Percentiles rank a stretch among this genome's conserved stretches.
Evolutionary conservation across 1,284 basidiomycete species (phyloP).

Genomic region (Mixia osmundae): DNA sequence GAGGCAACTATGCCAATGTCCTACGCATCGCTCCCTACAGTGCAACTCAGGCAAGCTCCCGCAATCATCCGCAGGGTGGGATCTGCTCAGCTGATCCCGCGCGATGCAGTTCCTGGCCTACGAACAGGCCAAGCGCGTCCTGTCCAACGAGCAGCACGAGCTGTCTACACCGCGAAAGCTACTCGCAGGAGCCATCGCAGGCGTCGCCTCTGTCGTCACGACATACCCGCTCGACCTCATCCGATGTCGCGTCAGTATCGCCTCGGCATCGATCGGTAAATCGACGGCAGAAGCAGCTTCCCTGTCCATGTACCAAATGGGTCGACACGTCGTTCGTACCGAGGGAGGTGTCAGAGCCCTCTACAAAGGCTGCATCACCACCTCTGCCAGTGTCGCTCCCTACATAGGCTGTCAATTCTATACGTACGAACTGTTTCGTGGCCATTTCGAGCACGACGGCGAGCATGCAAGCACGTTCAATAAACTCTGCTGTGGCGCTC

Average conservation of each 20-base stretch:
- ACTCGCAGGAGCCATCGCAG: constrained; percentile 15
- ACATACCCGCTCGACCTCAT: constrained; percentile 23
- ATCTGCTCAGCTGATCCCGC: too few species aligned
- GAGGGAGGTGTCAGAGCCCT: too few species aligned
- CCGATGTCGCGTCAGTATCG: constrained; percentile 20
- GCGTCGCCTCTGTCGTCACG: constrained; percentile 13
- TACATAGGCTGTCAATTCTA: too few species aligned
- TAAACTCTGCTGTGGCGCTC: constrained; percentile 27
- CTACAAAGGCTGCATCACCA: too few species aligned
- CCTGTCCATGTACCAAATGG: too few species aligned
- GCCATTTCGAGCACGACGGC: too few species aligned
- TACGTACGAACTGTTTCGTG: too few species aligned
- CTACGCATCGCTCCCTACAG: constrained; percentile 17
- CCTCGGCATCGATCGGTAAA: constrained; percentile 4
- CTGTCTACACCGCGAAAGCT: constrained; percentile 14
- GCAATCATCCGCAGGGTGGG: too few species aligned
- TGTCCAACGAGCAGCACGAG: constrained; percentile 8
- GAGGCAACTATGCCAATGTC: constrained; percentile 12
- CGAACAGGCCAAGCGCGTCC: constrained; percentile 19
- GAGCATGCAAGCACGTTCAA: constrained; percentile 13
- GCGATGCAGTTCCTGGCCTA: constrained; percentile 23
- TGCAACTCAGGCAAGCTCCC: too few species aligned
- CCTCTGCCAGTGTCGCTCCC: too few species aligned
- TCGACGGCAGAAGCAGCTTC: too few species aligned
- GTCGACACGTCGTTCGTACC: too few species aligned